phyloP scores from a whole-genome alignment of 129 eudicot species.

The Artemisia tridentata region DNA sequence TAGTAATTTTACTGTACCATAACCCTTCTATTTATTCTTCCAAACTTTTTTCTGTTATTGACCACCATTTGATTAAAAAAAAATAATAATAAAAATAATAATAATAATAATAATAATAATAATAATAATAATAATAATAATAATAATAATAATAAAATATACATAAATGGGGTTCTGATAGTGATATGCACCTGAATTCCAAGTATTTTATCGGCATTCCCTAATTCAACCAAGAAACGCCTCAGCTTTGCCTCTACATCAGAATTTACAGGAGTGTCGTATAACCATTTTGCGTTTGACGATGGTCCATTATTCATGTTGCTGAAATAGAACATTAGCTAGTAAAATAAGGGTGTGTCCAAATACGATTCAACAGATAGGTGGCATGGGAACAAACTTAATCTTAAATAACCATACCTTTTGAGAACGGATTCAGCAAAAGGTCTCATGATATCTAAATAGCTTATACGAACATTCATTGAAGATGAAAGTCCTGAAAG shows the following conservation, averaged over 20 bases:
- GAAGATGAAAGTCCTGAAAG: constrained; percentile 89
- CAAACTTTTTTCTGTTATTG: too few relatives aligned
- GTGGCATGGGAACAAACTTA: neutral
- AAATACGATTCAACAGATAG: neutral
- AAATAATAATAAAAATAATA: too few relatives aligned
- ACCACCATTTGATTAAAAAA: too few relatives aligned
- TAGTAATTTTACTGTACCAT: too few relatives aligned
- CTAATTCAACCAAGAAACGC: constrained; percentile 67
- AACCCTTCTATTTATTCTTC: too few relatives aligned
- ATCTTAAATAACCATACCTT: constrained; percentile 40
- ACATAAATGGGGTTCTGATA: neutral
- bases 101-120: too few relatives aligned
- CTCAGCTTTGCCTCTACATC: constrained; percentile 82
- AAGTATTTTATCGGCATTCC: constrained; percentile 80
- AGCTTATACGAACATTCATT: constrained; percentile 73
- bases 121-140: too few relatives aligned
- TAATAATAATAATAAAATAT: too few relatives aligned
- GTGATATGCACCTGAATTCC: constrained; percentile 81
- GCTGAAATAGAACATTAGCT: constrained; percentile 42
- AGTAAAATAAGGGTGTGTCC: constrained; percentile 12
- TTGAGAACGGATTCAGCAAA: constrained; percentile 93
- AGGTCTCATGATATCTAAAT: constrained; percentile 90
- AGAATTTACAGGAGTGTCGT: constrained; percentile 65
- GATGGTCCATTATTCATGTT: constrained; percentile 67
- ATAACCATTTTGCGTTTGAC: constrained; percentile 63